Percentiles rank a stretch among this genome's conserved stretches.
Conservation (phyloP, 371 early-diverging fungal genomes). For the Mucor mucedo region DNA sequence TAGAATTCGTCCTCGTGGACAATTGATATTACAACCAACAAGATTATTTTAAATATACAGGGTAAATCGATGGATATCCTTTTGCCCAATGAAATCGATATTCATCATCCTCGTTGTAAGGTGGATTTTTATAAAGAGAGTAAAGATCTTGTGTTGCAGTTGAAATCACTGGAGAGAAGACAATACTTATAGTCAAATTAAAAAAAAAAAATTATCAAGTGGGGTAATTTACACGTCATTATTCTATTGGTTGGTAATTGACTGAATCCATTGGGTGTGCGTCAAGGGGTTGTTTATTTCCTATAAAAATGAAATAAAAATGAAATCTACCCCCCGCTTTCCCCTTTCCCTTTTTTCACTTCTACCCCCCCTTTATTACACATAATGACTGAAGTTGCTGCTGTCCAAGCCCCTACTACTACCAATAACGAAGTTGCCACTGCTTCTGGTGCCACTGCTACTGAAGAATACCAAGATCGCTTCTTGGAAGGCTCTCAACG, state of each 20-base stretch:
- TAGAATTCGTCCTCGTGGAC: conserved; percentile 32
- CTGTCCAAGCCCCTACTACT: neutral
- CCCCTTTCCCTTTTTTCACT: neutral
- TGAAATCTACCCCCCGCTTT: neutral
- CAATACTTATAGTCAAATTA: conserved; percentile 28
- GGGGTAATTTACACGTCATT: conserved; percentile 23
- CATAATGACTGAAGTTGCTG: conserved; percentile 24
- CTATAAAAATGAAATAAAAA: neutral
- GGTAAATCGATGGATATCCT: neutral
- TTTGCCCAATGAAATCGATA: conserved; percentile 19
- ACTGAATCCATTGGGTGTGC: neutral
- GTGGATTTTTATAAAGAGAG: conserved; percentile 38
- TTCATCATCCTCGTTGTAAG: conserved; percentile 20
- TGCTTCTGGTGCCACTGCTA: neutral
- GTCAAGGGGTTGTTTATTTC: too few species aligned
- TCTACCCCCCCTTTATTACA: neutral
- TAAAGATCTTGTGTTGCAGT: conserved; percentile 32
- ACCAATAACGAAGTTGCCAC: neutral
- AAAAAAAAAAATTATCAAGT: neutral
- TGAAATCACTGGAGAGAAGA: conserved; percentile 22
- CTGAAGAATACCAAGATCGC: conserved; percentile 51
- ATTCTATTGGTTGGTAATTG: conserved; percentile 23
- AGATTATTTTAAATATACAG: conserved; percentile 25
- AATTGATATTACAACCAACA: conserved; percentile 42
- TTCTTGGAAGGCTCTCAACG: conserved; percentile 56